These are phyloP conservation scores for Rosa lucieae DNA, from an alignment of 306 rosid species.

Conservation along the genomic window DNA sequence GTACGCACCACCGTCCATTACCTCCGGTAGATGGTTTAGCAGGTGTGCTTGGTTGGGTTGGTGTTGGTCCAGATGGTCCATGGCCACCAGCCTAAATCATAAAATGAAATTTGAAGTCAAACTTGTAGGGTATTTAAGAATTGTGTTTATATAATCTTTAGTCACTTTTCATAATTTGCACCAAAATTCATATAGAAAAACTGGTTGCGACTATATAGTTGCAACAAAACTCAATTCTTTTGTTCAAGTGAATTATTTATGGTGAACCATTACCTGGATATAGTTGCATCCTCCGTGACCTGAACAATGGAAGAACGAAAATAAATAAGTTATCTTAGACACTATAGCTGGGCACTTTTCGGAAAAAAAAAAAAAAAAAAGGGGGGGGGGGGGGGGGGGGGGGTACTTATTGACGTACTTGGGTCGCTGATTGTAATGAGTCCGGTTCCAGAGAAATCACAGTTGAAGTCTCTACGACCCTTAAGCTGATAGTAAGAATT, in stretches of 20 bases:
- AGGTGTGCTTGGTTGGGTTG: background rate
- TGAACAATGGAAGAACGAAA: background rate
- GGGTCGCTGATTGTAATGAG: constrained; percentile 45
- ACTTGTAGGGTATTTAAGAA: background rate
- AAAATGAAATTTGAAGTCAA: background rate
- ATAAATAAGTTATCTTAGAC: background rate
- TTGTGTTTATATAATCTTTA: background rate
- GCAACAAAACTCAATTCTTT: too few species aligned
- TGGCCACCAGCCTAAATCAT: background rate
- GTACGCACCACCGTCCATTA: background rate
- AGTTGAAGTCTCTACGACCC: constrained; percentile 58
- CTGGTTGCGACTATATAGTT: too few species aligned
- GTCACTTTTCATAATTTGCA: too few species aligned
- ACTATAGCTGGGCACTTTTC: background rate
- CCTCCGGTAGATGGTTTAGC: background rate
- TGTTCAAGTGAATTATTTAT: too few species aligned
- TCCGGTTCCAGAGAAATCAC: constrained; percentile 64
- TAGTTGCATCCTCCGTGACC: background rate
- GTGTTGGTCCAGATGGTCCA: background rate
- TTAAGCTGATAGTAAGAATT: constrained; percentile 37
- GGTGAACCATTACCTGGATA: background rate
- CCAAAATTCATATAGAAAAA: too few species aligned
- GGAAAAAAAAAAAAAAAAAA: too few species aligned
- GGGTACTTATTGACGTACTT: constrained; percentile 24
- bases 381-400: background rate